Percentiles rank a stretch among this genome's conserved stretches.
phyloP scores from a whole-genome alignment of 768 basidiomycete genomes.

The Cystobasidium tubakii region DNA sequence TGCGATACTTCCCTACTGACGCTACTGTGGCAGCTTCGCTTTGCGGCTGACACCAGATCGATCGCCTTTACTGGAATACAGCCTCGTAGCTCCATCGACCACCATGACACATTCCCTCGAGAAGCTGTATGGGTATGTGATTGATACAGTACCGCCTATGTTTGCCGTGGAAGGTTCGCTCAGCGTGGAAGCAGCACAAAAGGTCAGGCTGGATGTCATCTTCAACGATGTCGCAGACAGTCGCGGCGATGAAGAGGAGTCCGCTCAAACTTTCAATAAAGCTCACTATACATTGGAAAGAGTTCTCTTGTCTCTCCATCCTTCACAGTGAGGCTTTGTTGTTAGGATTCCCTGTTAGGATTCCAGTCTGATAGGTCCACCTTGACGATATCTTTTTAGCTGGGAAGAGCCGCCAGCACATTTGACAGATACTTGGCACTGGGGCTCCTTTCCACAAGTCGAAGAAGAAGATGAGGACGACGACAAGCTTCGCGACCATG shows the following conservation, averaged over 20 bases:
- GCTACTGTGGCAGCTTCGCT: constrained; percentile 7
- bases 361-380: too few species aligned
- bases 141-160: neutral
- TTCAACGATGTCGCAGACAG: neutral
- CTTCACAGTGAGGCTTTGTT: neutral
- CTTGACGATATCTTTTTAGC: too few species aligned
- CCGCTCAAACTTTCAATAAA: neutral
- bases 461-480: neutral
- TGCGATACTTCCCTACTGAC: neutral
- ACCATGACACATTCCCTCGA: neutral
- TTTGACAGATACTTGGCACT: too few species aligned
- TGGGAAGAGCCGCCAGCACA: too few species aligned
- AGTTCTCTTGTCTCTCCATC: neutral
- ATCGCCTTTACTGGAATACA: neutral
- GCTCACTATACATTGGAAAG: neutral
- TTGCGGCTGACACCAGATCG: neutral
- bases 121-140: neutral
- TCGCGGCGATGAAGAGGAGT: neutral
- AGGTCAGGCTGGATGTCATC: neutral
- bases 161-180: neutral
- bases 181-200: neutral
- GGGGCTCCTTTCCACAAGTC: too few species aligned
- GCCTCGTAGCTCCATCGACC: neutral
- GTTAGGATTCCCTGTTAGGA: too few species aligned
- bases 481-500: neutral